Base-by-base conservation (phyloP, 2,329 filamentous ascomycete genomes). In the Pleurostoma richardsiae region DNA sequence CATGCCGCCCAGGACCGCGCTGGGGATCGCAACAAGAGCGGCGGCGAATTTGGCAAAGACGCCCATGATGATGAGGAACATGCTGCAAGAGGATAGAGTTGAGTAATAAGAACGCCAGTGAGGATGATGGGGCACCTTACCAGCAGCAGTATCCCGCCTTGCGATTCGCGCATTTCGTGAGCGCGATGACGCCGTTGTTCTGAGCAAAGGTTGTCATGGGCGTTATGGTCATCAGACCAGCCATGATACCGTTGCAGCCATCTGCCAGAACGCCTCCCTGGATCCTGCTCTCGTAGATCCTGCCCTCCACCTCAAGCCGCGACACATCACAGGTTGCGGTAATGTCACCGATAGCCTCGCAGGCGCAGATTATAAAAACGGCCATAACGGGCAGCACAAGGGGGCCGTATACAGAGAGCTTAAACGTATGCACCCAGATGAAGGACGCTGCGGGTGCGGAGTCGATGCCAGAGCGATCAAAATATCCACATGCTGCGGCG, bases 41-140 rank as follows among this genome's bases (percentile, higher is more conserved):
- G 88, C 88, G 0, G 87, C 88, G 55, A 92, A 91, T 65, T 94
- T 94, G 54, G 86, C 81, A 56, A 92, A 90, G 50, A 94, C 71
- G 11, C 89, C 89, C 81, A 90, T 90, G 54, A 94, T 64, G 51
- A 94, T 67, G 8, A 94, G 76, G 71, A 90, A 90, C 57, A 86
- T 74, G 62, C 80, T 66, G 40, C 3, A 8, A 4, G 38, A n/a
- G 27, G 43, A 10, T 4, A 30, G 5, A 19, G 8, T 8, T 52
- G 26, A 51, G 55, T 45, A 19, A 40, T 6, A 30, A 6, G 38
- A 44, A 11, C 30, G 19, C 31, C 11, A 27, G 27, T 7, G 6
- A 5, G 10, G n/a, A 4, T 19, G 6, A 41, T 19, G 19, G 19
- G 19, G 19, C 19, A 27, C 53, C 59, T 48, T 51, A 65, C 65